phyloP scores from a whole-genome alignment of 2,329 filamentous ascomycete species.

The Fusarium newnesense region DNA sequence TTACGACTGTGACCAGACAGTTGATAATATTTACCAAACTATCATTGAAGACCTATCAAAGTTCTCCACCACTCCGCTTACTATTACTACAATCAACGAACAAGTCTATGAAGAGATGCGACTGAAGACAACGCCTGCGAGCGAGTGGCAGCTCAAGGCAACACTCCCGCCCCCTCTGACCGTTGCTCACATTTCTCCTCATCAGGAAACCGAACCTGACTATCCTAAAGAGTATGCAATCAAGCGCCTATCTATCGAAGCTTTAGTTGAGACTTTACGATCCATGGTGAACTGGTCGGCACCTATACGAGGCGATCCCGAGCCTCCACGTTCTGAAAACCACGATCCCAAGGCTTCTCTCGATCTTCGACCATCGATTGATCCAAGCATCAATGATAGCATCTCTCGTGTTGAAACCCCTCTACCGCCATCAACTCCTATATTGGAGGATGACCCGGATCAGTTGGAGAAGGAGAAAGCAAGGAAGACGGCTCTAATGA shows the following conservation, averaged over 20 bases:
- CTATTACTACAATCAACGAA: conserved; percentile 80
- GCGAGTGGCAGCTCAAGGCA: conserved; percentile 88
- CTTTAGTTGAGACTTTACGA: conserved; percentile 85
- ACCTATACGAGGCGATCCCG: conserved; percentile 68
- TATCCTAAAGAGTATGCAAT: conserved; percentile 90
- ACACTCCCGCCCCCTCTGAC: conserved; percentile 88
- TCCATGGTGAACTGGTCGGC: conserved; percentile 94
- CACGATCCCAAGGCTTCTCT: conserved; percentile 52
- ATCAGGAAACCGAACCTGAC: conserved; percentile 71
- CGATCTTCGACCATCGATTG: conserved; percentile 69
- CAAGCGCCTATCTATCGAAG: conserved; percentile 89
- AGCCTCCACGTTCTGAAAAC: conserved; percentile 44
- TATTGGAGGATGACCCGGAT: conserved; percentile 87
- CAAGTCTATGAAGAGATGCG: conserved; percentile 87
- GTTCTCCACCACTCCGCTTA: conserved; percentile 82
- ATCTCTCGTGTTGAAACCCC: conserved; percentile 70
- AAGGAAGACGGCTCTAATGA: conserved; percentile 89
- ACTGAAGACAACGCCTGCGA: conserved; percentile 66
- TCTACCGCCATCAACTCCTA: conserved; percentile 71
- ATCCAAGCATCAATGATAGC: conserved; percentile 71
- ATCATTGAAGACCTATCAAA: conserved; percentile 94
- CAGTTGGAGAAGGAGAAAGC: conserved; percentile 96
- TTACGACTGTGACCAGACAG: conserved; percentile 94
- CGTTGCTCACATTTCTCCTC: conserved; percentile 75
- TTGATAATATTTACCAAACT: conserved; percentile 97